Percentiles rank a stretch among this genome's conserved stretches.
These are phyloP conservation scores for Backusella liffmaniae DNA, from an alignment of 192 early-diverging fungal genomes.

Conservation along the genomic window DNA sequence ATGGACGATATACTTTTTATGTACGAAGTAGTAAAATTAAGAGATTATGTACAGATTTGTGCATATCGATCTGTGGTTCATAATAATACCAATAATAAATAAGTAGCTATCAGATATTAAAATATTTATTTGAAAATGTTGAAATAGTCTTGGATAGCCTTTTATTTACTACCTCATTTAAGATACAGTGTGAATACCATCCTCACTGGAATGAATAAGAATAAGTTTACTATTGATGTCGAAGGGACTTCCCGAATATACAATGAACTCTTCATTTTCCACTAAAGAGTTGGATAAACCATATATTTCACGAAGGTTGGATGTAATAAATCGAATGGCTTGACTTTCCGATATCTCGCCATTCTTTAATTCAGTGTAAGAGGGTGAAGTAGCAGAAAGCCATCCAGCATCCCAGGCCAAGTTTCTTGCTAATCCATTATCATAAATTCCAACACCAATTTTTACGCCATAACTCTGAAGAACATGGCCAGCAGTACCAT, in stretches of 20 bases:
- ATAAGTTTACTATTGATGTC: conserved; percentile 47
- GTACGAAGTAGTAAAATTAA: conserved; percentile 38
- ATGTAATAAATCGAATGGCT: conserved; percentile 68
- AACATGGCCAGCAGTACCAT: conserved; percentile 52
- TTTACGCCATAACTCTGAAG: conserved; percentile 61
- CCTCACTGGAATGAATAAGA: conserved; percentile 11
- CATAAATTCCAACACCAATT: conserved; percentile 50
- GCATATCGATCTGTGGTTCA: neutral
- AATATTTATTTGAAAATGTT: neutral
- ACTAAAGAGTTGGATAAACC: conserved; percentile 39
- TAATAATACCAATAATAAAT: neutral
- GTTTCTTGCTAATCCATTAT: conserved; percentile 55
- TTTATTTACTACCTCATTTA: neutral
- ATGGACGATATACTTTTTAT: neutral
- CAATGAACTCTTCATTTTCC: conserved; percentile 47
- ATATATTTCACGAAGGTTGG: conserved; percentile 67
- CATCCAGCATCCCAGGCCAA: conserved; percentile 81
- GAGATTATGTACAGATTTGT: conserved; percentile 77
- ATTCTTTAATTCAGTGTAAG: conserved; percentile 19
- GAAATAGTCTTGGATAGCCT: neutral
- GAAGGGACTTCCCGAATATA: conserved; percentile 64
- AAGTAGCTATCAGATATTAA: neutral
- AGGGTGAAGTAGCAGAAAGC: conserved; percentile 42
- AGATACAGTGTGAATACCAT: neutral
- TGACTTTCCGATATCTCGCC: conserved; percentile 50